Evolutionary conservation across 1,139 yeast genomes (phyloP), one percentile per base, ranked within the genome.

Genomic region (Yamadazyma trypodendri): DNA sequence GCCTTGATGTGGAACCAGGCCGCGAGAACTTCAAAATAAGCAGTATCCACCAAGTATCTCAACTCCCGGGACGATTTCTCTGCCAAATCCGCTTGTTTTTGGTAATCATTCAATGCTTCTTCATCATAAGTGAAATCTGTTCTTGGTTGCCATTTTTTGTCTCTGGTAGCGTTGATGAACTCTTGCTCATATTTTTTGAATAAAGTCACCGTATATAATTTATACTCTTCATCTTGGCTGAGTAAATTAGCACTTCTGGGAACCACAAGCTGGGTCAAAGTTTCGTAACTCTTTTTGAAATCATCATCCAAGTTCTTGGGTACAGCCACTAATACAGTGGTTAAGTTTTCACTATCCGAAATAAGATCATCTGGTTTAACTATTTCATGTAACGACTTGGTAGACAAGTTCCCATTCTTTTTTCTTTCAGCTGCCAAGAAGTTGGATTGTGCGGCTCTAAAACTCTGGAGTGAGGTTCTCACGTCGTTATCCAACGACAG

Each of bases 381-480:
- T 42, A 92, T 77, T 52, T 88, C 95, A 57, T 90, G 97, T 44
- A 92, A 72, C 3, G 96, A 85, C 58, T 87, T 82, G 43, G 90
- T 92, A 8, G 96, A 83, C 49, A 92, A 74, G 60, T 94, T 96
- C 41, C 99, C 99, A 35, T 84, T 85, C 58, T 84, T 87, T 63
- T 89, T 89, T 54, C 97, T 78, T 61, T 92, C 96, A 23, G 95
- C 94, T 10, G 96, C 89, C 35, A 81, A 75, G 47, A 89, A 74
- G 55, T 83, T 86, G 31, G 95, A 78, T 63, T 84, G 87, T 35
- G 97, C 96, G 33, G 79, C 74, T 52, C 80, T 85, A 63, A 88
- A 92, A 46, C 69, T 72, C 51, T 83, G 78, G 58, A 75, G 84
- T 17, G 85, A 70, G 11, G 77, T 64, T 56, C 88, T 77, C 35